A percentile compares a stretch with the other conserved stretches of the same genome.
Conservation (phyloP, 345 rosid genomes). For the Linum tenue region DNA sequence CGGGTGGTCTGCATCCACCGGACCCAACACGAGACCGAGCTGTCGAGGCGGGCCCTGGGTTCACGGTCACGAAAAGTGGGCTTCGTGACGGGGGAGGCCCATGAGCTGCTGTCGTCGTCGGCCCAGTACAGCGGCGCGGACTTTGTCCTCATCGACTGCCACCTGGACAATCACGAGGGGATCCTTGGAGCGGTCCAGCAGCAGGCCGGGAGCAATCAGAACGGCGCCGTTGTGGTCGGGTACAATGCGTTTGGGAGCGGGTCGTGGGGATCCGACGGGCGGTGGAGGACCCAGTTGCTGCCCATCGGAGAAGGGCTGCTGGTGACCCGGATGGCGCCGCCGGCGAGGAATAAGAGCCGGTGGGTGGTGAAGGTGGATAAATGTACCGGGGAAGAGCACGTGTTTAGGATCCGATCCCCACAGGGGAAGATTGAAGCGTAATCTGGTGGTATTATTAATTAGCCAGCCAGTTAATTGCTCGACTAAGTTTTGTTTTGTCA, state of each 20-base stretch:
- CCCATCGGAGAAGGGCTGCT: constrained; percentile 47
- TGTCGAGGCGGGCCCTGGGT: constrained; percentile 17
- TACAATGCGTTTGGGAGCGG: constrained; percentile 34
- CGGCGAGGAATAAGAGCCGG: constrained; percentile 17
- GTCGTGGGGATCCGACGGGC: constrained; percentile 12
- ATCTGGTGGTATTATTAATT: too few relatives aligned
- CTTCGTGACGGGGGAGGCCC: constrained; percentile 30
- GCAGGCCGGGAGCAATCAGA: constrained; percentile 3
- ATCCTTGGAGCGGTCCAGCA: constrained; percentile 23
- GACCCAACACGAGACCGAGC: background rate
- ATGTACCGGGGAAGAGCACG: constrained; percentile 50
- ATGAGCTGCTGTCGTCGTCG: constrained; percentile 16
- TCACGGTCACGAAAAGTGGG: constrained; percentile 16
- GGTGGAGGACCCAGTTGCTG: constrained; percentile 24
- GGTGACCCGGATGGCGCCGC: constrained; percentile 16
- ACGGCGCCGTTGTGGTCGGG: constrained; percentile 31
- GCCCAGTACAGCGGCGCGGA: constrained; percentile 25
- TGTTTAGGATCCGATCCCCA: constrained; percentile 29
- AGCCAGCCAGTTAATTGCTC: too few relatives aligned
- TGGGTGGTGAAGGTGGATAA: constrained; percentile 43
- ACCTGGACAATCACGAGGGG: constrained; percentile 13
- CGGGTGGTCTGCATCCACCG: constrained; percentile 26
- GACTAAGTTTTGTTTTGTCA: background rate
- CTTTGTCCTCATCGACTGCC: constrained; percentile 40
- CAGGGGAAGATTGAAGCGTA: constrained; percentile 11